Evolutionary conservation across 2,329 filamentous ascomycete species (phyloP), one percentile per base, ranked within the genome.

Genomic region (Ceratocystis papillata): DNA sequence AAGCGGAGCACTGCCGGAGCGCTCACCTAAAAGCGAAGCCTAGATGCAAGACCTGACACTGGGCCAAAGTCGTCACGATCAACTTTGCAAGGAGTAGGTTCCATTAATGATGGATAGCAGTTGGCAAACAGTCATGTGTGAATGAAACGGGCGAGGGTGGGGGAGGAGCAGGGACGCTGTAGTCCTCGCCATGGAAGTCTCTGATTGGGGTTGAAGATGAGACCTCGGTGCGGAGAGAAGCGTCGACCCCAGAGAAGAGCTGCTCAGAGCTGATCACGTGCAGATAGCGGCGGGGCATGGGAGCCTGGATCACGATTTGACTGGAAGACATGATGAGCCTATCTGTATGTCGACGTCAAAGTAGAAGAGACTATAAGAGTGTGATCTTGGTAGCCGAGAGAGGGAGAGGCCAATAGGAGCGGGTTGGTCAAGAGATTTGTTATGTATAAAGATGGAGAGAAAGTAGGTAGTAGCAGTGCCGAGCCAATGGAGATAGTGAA

Each of bases 121-220:
- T 60, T 28, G 64, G 57, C 50, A 64, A 20, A 64, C 33, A 30
- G 30, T 33, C 33, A 67, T 85, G 82, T 28, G 76, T 74, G 72
- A 85, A 86, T 75, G 81, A 82, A 72, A 87, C 81, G 6, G 84
- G 84, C 70, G 81, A 85, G 12, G 84, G 83, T 22, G 84, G 84
- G 12, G 84, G 84, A 50, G 84, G 82, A 15, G 84, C 83, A n/a
- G 84, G 84, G 22, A 86, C 83, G 41, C 79, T 78, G 75, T 85
- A 87, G 74, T 86, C 83, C 67, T 81, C 76, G 71, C 84, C 80
- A 69, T 77, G 77, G 70, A 83, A 82, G 69, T 77, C 75, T 69
- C 78, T 80, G 68, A 79, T 75, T 44, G 30, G 41, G 75, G 57
- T 44, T 25, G 79, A 77, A 68, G 76, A 72, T 20, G 77, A 75